Percentiles rank a stretch among this genome's conserved stretches.
Conservation (phyloP, 305 asterid species). For the Ilex paraguariensis region DNA sequence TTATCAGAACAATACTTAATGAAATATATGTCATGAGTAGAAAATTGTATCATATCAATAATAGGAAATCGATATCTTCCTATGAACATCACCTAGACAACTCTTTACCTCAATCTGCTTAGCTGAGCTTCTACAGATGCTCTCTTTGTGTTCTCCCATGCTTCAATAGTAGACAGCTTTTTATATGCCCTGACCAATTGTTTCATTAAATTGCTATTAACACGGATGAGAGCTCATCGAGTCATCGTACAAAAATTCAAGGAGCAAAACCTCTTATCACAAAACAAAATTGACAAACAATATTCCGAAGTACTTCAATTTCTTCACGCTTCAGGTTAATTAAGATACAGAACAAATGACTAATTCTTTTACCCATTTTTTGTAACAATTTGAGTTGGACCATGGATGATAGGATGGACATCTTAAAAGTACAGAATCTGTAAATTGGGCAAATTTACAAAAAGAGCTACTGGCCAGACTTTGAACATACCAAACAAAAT, state of each 20-base stretch:
- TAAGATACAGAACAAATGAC: too few species aligned
- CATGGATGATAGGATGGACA: too few species aligned
- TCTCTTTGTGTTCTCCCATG: slow-evolving; percentile 52
- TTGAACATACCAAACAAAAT: too few species aligned
- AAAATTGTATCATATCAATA: too few species aligned
- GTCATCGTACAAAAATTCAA: neutral
- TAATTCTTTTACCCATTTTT: too few species aligned
- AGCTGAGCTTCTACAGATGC: slow-evolving; percentile 42
- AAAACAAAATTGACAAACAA: too few species aligned
- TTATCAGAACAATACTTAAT: too few species aligned
- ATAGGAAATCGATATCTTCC: neutral
- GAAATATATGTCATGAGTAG: neutral
- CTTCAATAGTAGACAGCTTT: slow-evolving; percentile 37
- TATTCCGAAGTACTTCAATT: too few species aligned
- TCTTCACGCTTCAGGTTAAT: too few species aligned
- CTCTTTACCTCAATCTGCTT: slow-evolving; percentile 48
- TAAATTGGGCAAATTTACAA: too few species aligned
- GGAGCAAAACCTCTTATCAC: neutral
- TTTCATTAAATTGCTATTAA: neutral
- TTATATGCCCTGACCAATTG: slow-evolving; percentile 41
- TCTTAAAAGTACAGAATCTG: too few species aligned
- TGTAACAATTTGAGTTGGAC: neutral
- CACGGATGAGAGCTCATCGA: neutral
- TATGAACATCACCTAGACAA: neutral
- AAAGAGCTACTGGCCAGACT: too few species aligned